Evolutionary conservation across 306 rosid species (phyloP), one percentile per base, ranked within the genome.

Genomic region (Trifolium dubium): DNA sequence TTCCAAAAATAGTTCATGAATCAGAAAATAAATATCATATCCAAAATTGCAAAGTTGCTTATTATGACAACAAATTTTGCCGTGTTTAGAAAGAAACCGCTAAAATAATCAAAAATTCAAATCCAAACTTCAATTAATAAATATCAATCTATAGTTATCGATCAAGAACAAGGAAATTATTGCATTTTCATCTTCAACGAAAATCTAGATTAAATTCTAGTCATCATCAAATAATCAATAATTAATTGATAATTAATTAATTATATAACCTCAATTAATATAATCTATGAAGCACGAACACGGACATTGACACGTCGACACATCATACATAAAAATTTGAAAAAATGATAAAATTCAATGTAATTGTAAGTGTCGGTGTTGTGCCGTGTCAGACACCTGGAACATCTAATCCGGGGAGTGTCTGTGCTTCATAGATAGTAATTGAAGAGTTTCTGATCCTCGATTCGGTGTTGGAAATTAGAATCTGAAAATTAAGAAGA

Each of bases 1-100:
- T 54, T 71, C 83, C 78, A 37, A 5, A 82, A 80, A 74, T 76
- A 69, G 79, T 29, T 75, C 72, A 64, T 6, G 19, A 61, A 68
- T 68, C 44, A 50, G 19, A 80, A 59, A 39, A 44, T 40, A 31
- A 35, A 32, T 47, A 50, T 4, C 18, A 74, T 2, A 65, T 77
- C 46, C n/a, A 35, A 69, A 46, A 54, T 66, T 49, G 39, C 41
- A 5, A 23, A 69, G n/a, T 44, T 43, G 10, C 43, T 64, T 72
- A 71, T 46, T 39, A 10, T 29, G 32, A 64, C 60, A 68, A 17
- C 47, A n/a, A 69, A 64, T 55, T 74, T 83, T 79, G 29, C 54
- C 69, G 56, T 79, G 77, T 78, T 58, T 39, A 18, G 64, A 29
- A 82, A 72, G 71, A 65, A 80, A 77, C 76, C 9, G 19, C 50